phyloP scores from a whole-genome alignment of 768 basidiomycete genomes.

The Nidularia sp. region DNA sequence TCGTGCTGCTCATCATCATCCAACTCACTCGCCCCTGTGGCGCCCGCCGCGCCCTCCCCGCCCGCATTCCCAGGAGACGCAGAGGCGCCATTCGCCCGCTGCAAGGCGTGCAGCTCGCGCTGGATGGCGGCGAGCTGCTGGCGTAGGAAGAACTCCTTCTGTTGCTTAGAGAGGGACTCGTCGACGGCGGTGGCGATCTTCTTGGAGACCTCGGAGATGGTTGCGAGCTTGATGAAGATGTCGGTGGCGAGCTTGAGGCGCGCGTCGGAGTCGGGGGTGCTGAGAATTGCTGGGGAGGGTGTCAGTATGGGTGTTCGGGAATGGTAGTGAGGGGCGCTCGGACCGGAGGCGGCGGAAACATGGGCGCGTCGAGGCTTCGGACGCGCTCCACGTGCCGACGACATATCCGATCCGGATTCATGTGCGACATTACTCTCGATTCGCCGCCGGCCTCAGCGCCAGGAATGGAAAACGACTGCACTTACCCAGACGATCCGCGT shows the following conservation, averaged over 20 bases:
- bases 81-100: conserved; percentile 23
- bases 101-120: conserved; percentile 62
- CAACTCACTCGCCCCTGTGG: conserved; percentile 42
- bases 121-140: conserved; percentile 82
- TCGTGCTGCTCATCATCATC: conserved; percentile 81
- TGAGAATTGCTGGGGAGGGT: conserved; percentile 47
- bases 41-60: conserved; percentile 7
- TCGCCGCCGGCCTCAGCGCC: background rate
- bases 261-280: conserved; percentile 53
- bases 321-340: too few species aligned
- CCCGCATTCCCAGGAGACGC: conserved; percentile 3
- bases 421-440: too few species aligned
- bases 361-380: too few species aligned
- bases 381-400: too few species aligned
- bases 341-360: too few species aligned
- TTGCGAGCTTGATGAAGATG: conserved; percentile 70
- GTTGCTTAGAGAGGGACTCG: conserved; percentile 82
- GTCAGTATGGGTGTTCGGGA: background rate
- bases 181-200: conserved; percentile 80
- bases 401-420: too few species aligned
- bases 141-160: conserved; percentile 83
- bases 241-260: conserved; percentile 66
- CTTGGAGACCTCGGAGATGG: conserved; percentile 76
- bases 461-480: conserved; percentile 3
- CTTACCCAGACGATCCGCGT: conserved; percentile 69